phyloP scores from a whole-genome alignment of 805 yeast genomes.

The Suhomyces tanzawaensis region DNA sequence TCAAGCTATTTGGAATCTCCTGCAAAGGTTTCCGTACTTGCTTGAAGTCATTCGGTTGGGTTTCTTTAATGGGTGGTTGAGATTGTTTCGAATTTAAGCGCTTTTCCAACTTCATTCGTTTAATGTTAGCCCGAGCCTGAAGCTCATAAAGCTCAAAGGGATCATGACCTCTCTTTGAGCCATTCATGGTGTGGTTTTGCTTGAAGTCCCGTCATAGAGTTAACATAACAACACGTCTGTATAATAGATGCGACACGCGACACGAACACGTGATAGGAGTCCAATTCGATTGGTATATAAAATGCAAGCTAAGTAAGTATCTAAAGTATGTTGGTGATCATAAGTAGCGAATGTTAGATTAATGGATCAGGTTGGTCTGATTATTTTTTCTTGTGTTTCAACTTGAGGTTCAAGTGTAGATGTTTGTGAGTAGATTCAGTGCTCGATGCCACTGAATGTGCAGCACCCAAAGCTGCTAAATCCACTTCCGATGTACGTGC shows the following conservation, averaged over 20 bases:
- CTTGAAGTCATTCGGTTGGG: background rate
- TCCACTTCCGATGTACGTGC: background rate
- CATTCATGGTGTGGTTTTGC: background rate
- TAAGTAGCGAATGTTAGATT: no score
- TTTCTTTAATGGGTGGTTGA: background rate
- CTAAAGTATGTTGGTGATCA: no score
- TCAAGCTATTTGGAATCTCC: background rate
- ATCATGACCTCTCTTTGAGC: constrained; percentile 2
- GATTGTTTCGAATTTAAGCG: constrained; percentile 4
- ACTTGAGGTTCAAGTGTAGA: background rate
- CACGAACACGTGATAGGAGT: no score
- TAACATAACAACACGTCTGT: background rate
- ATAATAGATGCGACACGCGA: no score
- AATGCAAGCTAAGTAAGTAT: no score
- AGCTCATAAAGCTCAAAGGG: constrained; percentile 9
- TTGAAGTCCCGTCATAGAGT: no score
- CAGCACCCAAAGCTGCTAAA: background rate
- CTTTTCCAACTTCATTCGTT: constrained; percentile 10
- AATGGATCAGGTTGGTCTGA: no score
- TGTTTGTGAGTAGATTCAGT: background rate
- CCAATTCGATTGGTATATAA: no score
- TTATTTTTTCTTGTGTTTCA: background rate
- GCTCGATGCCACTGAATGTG: no score
- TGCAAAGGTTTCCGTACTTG: background rate
- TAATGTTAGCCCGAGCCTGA: constrained; percentile 8